These are phyloP conservation scores for Otatea glauca DNA, from an alignment of 176 grass and related monocot genomes.

Conservation along the genomic window DNA sequence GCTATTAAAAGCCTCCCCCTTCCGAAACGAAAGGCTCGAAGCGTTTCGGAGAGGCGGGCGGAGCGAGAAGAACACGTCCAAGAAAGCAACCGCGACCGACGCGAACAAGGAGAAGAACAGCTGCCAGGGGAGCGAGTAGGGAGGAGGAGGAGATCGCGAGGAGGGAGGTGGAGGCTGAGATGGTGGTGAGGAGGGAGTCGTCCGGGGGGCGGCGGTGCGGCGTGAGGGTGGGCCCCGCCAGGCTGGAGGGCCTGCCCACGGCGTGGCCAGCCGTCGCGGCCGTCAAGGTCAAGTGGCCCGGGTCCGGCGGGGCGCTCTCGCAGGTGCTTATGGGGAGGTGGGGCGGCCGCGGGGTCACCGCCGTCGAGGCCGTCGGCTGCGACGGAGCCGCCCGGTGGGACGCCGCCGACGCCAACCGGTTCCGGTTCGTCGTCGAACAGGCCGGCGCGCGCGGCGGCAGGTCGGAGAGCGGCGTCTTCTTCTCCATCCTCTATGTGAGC, in stretches of 20 bases:
- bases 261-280: conserved; percentile 40
- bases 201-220: conserved; percentile 36
- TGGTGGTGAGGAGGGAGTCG: conserved; percentile 47
- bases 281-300: conserved; percentile 75
- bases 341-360: conserved; percentile 53
- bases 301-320: conserved; percentile 37
- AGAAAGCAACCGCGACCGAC: not conserved
- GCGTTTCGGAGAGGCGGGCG: not conserved
- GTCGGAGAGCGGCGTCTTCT: conserved; percentile 49
- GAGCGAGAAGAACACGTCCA: not conserved
- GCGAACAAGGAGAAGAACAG: not conserved
- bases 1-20: conserved; percentile 44
- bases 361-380: conserved; percentile 46
- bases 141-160: not conserved
- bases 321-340: conserved; percentile 51
- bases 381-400: conserved; percentile 61
- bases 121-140: not conserved
- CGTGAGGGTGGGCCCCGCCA: conserved; percentile 55
- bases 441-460: not conserved
- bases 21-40: not conserved
- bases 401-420: conserved; percentile 47
- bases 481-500: conserved; percentile 88
- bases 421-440: conserved; percentile 42
- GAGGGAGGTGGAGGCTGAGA: conserved; percentile 6
- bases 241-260: conserved; percentile 59